Base-by-base conservation (phyloP, 768 basidiomycete species). In the Rhodosporidiobolus odoratus region DNA sequence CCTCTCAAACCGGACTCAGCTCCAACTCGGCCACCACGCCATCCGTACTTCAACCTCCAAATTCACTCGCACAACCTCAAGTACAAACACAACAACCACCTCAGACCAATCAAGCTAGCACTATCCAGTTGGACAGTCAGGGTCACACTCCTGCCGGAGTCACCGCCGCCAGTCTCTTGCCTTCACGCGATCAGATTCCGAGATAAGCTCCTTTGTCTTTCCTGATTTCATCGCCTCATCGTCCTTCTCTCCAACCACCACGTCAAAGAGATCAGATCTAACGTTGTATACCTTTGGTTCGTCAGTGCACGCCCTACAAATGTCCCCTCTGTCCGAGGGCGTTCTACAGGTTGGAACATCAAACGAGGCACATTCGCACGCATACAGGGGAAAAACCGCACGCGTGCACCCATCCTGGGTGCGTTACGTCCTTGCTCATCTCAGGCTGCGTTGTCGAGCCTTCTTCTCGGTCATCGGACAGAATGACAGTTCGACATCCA, bases 331-430 rank as follows among this genome's bases (percentile, higher is more conserved):
- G 95, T 78, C 91, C 91, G 35, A 84, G 92, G n/a, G 92, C 95
- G 0, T 99, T 99, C 81, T 93, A 90, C 77, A 84, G 95, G 66
- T 86, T 98, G 32, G 95, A 99, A 79, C 95, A 99, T 61, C 80
- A 98, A 91, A 99, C 95, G 27, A 89, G 95, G 72, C 95, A 99
- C 78, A 96, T 97, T 64, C 89, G 95, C 69, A 99, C 94, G 0
- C 95, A 99, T 80, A 99, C 95, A 0, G 95, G 95, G 77, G 95
- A 99, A 81, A 97, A 96, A 76, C 95, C 95, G 4, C 97, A 97
- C 77, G 85, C 86, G 30, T 99, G 95, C 85, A 88, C 87, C 2
- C 91, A 88, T 79, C 87, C 91, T 6, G 86, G 87, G 73, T 75
- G 13, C 43, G 73, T 60, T 59, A 6, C 41, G 37, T 57, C n/a